Evolutionary conservation across 176 grass and related monocot species (phyloP).

Genomic region (Thinopyrum elongatum): DNA sequence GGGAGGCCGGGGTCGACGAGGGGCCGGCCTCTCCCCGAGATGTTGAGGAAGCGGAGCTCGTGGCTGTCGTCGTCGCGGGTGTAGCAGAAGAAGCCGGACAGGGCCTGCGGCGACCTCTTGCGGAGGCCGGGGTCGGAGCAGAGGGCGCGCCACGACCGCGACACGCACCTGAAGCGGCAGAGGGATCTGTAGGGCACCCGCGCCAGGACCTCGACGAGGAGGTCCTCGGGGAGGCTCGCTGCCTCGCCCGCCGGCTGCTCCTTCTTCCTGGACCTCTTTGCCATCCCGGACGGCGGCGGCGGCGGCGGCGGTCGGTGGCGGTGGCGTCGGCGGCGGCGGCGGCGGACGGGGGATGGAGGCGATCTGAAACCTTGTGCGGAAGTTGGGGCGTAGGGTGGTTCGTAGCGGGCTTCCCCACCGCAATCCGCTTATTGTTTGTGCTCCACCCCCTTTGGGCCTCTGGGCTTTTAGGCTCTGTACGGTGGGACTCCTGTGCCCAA

Average conservation of each 20-base stretch:
- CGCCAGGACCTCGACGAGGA: not conserved
- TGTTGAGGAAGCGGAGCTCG: not conserved
- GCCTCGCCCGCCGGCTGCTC: not conserved
- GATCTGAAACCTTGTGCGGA: too few relatives aligned
- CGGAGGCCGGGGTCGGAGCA: not conserved
- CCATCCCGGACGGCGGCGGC: not conserved
- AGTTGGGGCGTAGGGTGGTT: too few relatives aligned
- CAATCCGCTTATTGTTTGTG: too few relatives aligned
- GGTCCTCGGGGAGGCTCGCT: not conserved
- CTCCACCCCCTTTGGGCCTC: too few relatives aligned
- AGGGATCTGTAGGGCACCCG: not conserved
- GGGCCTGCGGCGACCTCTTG: not conserved
- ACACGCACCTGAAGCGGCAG: not conserved
- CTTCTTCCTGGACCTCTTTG: not conserved
- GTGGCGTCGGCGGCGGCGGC: too few relatives aligned
- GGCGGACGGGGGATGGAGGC: too few relatives aligned
- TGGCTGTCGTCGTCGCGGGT: not conserved
- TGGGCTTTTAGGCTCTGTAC: too few relatives aligned
- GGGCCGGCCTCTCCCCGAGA: not conserved
- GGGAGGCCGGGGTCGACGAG: not conserved
- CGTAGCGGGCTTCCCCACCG: too few relatives aligned
- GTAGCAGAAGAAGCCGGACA: constrained; percentile 4
- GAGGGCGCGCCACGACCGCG: not conserved
- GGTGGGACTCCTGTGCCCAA: too few relatives aligned
- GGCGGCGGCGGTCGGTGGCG: too few relatives aligned